Evolutionary conservation across 208 protist genomes (phyloP).

Genomic region (Trichomonas vaginalis): DNA sequence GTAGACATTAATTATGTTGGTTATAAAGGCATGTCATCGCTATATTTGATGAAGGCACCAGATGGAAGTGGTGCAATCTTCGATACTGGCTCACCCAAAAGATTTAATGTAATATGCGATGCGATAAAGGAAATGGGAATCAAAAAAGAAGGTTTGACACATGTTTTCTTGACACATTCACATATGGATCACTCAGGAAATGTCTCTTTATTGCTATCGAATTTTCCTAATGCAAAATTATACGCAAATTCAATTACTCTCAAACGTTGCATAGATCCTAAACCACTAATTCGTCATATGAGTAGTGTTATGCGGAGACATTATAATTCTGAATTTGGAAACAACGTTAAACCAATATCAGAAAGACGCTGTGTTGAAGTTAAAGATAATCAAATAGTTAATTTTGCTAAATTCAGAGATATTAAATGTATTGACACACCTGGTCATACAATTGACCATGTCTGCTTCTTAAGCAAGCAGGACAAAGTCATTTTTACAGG

Average conservation of each 20-base stretch:
- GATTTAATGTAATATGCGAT: not conserved
- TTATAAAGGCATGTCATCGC: not conserved
- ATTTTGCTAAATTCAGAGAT: not conserved
- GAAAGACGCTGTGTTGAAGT: not conserved
- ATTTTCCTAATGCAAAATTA: not conserved
- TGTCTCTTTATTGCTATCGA: not conserved
- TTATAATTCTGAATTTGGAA: not conserved
- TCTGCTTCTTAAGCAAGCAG: not conserved
- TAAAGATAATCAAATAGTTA: not conserved
- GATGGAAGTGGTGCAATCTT: not conserved
- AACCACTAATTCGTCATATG: not conserved
- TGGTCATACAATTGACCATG: not conserved
- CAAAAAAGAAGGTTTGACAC: not conserved
- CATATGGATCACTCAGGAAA: not conserved
- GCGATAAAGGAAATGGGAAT: not conserved
- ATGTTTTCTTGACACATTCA: not conserved
- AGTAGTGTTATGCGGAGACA: not conserved
- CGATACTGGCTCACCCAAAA: not conserved
- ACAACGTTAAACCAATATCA: not conserved
- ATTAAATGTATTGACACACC: not conserved
- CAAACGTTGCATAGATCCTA: not conserved
- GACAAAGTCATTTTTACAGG: not conserved
- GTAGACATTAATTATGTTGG: not conserved
- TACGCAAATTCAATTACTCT: not conserved
- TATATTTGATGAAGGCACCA: not conserved